Evolutionary conservation across 2,329 filamentous ascomycete species (phyloP), one percentile per base, ranked within the genome.

Genomic region (Chaetomium sp.): DNA sequence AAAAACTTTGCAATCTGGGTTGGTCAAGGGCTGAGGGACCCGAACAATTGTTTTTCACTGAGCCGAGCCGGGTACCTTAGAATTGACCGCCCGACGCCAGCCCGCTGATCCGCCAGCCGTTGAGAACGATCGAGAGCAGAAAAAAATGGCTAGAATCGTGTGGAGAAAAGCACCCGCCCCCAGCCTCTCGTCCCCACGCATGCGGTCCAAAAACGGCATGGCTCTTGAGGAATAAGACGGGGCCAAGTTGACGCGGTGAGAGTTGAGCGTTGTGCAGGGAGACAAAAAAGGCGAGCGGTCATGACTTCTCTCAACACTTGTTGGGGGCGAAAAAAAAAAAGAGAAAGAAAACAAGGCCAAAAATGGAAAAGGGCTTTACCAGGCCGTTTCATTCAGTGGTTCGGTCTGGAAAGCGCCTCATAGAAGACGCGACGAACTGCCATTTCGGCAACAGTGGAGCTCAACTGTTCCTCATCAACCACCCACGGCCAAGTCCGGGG

Each of bases 1-100:
- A 55, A 50, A 49, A 40, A 55, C 56, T 44, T 33, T 51, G 53
- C 53, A 58, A 58, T 58, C 53, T 58, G 34, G 45, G 52, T 33
- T 48, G 40, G 10, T 36, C 33, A 49, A 51, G 43, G 44, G n/a
- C 32, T 19, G 6, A 38, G 36, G 4, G 11, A 33, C 10, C 35
- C 10, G 35, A 14, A 6, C 37, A 33, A 8, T 14, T 44, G 14
- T 6, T 12, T 27, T 38, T 6, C 14, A 27, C 12, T 40, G 8
- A 27, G 33, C n/a, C 42, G 5, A 42, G 6, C 11, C 45, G 14
- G 38, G 8, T 40, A 14, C 10, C 10, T 43, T 38, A 6, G 34
- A 9, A 14, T 50, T 43, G 49, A 52, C 44, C 49, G 44, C 48
- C 54, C 42, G 53, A 46, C 33, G 38, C 37, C 45, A 38, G 45